Conservation (phyloP, 129 eudicot species). For the Chrysanthemum makinoi region DNA sequence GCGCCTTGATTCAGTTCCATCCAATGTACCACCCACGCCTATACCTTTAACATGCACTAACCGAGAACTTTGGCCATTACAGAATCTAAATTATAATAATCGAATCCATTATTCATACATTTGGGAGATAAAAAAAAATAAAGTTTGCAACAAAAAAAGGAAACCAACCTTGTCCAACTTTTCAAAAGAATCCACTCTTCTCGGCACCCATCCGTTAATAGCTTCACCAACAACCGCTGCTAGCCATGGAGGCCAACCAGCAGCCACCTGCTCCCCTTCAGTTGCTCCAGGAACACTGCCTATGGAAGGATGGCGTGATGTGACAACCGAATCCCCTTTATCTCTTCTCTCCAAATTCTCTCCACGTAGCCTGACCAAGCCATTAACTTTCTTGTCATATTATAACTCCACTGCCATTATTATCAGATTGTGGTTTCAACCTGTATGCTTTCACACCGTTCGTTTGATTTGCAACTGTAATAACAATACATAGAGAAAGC, state of each 20-base stretch:
- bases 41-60: too few relatives aligned
- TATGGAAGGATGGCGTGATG: slow-evolving; percentile 37
- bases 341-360: slow-evolving; percentile 61
- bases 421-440: slow-evolving; percentile 45
- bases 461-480: too few relatives aligned
- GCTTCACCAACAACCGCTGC: slow-evolving; percentile 95
- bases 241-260: slow-evolving; percentile 99
- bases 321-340: slow-evolving; percentile 36
- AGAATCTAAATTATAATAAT: too few relatives aligned
- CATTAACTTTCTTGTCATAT: slow-evolving; percentile 63
- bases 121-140: background rate
- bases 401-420: slow-evolving; percentile 54
- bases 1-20: too few relatives aligned
- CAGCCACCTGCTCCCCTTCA: slow-evolving; percentile 89
- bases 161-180: slow-evolving; percentile 83
- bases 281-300: slow-evolving; percentile 57
- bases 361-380: slow-evolving; percentile 40
- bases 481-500: too few relatives aligned
- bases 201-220: slow-evolving; percentile 86
- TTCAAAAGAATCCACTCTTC: slow-evolving; percentile 93
- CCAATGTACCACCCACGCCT: too few relatives aligned
- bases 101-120: slow-evolving; percentile 11
- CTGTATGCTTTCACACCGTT: slow-evolving; percentile 43
- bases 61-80: too few relatives aligned
- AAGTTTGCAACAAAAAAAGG: slow-evolving; percentile 5